Evolutionary conservation across 108 stramenopile genomes (phyloP).

Genomic region (Cyclotella baltica): DNA sequence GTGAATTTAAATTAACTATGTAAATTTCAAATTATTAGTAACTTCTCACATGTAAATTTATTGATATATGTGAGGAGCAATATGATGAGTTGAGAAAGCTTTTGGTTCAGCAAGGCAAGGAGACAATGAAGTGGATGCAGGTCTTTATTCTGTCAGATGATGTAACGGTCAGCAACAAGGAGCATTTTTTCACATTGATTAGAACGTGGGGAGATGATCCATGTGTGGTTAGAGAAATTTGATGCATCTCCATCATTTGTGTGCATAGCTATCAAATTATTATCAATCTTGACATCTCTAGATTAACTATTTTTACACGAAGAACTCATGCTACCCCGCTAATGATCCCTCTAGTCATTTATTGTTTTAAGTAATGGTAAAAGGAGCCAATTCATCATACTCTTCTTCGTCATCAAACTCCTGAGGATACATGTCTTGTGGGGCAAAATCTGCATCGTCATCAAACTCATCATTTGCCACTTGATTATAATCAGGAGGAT

Average conservation of each 20-base stretch:
- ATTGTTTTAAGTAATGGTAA: too few relatives aligned
- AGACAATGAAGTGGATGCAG: conserved; percentile 2
- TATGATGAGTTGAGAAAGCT: conserved; percentile 31
- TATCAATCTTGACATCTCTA: neutral
- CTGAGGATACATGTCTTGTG: too few relatives aligned
- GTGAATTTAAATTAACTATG: conserved; percentile 21
- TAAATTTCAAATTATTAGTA: too few relatives aligned
- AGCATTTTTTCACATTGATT: conserved; percentile 13
- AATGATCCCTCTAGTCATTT: too few relatives aligned
- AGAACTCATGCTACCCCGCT: too few relatives aligned
- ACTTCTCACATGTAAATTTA: too few relatives aligned
- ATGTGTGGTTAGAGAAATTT: neutral
- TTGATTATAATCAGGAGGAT: too few relatives aligned
- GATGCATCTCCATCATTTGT: neutral
- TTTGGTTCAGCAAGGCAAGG: conserved; percentile 4
- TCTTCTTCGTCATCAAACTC: too few relatives aligned
- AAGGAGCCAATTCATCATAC: too few relatives aligned
- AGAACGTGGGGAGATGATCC: conserved; percentile 5
- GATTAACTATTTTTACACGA: too few relatives aligned
- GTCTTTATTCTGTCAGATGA: conserved; percentile 12
- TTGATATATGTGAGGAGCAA: conserved; percentile 31
- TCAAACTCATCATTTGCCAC: too few relatives aligned
- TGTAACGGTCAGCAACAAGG: conserved; percentile 18
- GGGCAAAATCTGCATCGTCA: too few relatives aligned
- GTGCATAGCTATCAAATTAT: neutral